These are phyloP conservation scores for Ascocoryne sarcoides DNA, from an alignment of 2,329 filamentous ascomycete species.

Conservation along the genomic window DNA sequence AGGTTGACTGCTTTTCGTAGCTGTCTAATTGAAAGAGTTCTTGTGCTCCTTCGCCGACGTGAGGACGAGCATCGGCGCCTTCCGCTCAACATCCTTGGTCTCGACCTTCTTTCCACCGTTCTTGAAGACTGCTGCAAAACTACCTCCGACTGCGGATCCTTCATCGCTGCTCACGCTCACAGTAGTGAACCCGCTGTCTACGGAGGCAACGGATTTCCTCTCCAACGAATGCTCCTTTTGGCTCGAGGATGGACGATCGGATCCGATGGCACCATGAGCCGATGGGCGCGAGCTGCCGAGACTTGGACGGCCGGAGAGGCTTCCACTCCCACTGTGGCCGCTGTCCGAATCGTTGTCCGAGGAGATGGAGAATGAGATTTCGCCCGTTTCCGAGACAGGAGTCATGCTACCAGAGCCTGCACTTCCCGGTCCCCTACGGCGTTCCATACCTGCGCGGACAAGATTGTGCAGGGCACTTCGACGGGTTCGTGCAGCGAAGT, in stretches of 20 bases:
- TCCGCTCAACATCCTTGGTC: constrained; percentile 57
- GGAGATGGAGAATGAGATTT: constrained; percentile 53
- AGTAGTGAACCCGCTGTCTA: constrained; percentile 43
- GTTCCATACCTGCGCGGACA: constrained; percentile 79
- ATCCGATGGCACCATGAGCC: constrained; percentile 78
- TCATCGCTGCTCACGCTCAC: constrained; percentile 61
- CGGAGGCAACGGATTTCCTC: constrained; percentile 36
- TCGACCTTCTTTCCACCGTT: constrained; percentile 49
- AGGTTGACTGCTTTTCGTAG: constrained; percentile 14
- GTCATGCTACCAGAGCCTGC: constrained; percentile 70
- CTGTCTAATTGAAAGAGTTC: constrained; percentile 49
- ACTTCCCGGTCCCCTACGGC: constrained; percentile 63
- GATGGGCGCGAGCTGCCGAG: constrained; percentile 68
- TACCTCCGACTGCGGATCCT: constrained; percentile 46
- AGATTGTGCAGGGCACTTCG: constrained; percentile 88
- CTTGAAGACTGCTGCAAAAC: constrained; percentile 60
- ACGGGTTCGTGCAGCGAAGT: constrained; percentile 88
- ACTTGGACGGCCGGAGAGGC: constrained; percentile 61
- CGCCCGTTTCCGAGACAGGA: constrained; percentile 74
- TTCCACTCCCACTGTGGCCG: constrained; percentile 63
- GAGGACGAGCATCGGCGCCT: constrained; percentile 77
- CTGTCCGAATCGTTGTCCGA: constrained; percentile 70
- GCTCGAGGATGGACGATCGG: constrained; percentile 66
- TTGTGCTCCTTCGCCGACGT: constrained; percentile 88
- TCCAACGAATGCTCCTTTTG: constrained; percentile 53